Base-by-base conservation (phyloP, 257 asterid species). In the Solanum virginianum region DNA sequence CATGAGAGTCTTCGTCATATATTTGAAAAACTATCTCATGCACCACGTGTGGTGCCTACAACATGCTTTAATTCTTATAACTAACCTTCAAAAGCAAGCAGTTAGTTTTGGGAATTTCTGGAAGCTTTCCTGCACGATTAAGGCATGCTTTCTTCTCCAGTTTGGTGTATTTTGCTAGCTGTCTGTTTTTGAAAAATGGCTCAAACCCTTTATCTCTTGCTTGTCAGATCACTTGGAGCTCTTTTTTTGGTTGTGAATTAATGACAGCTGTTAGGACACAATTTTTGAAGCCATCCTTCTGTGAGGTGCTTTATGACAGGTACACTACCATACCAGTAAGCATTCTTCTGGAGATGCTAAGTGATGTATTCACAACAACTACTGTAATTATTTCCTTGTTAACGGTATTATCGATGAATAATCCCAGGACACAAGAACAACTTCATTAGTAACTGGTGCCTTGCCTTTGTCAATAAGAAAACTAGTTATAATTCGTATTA, bases 21-120 rank as follows among this genome's bases (percentile, higher is more conserved):
- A 65, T 84, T 95, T 86, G 91, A 91, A 87, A 83, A 83, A 82
- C 90, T 94, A 49, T 80, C 90, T 82, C 87, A 89, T 74, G 90
- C 87, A 74, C 97, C 97, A 0, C 81, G 80, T 74, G 77, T 69
- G 51, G 77, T 69, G n/a, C 81, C 81, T 47, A 47, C 10, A 10
- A 29, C 43, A 65, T 7, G 72, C 72, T 36, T 36, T 36, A 36
- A 36, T 53, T 32, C 77, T 15, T 68, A 13, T 68, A 68, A 68
- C 77, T 24, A 36, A 32, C 51, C 77, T 68, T 36, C 49, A 68
- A 68, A 68, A 68, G n/a, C 1, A 91, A 92, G 85, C 94, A 88
- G 10, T 83, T 89, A 24, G 86, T 89, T 86, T 86, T 53, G 57
- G 8, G 18, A 53, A 53, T 14, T 53, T 53, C 57, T 13, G 57